Conservation (phyloP, 495 filamentous ascomycete genomes). For the Penicillium pancosmium region DNA sequence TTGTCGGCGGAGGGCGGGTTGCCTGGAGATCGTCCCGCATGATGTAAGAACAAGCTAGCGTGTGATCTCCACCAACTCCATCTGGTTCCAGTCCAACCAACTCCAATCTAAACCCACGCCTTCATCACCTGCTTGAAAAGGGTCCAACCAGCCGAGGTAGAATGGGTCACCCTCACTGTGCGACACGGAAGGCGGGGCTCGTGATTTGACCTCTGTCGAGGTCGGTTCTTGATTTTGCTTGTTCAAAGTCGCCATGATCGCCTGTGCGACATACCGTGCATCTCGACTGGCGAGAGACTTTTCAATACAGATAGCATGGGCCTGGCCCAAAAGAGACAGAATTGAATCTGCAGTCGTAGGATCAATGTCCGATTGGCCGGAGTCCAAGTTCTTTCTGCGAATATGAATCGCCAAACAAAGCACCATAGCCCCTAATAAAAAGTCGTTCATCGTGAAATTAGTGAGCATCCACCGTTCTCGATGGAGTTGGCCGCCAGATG, state of each 20-base stretch:
- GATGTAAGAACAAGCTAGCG: constrained; percentile 5
- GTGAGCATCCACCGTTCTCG: constrained; percentile 26
- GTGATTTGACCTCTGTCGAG: neutral
- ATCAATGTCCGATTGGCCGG: neutral
- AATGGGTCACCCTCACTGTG: neutral
- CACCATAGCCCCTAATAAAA: constrained; percentile 21
- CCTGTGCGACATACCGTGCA: constrained; percentile 13
- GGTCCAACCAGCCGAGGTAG: constrained; percentile 8
- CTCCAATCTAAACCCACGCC: constrained; percentile 6
- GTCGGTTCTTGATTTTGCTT: neutral
- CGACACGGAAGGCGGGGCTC: neutral
- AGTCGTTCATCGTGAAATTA: constrained; percentile 28
- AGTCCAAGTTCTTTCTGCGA: neutral
- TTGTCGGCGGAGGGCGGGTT: neutral
- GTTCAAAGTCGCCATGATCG: constrained; percentile 10
- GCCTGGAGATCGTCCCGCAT: constrained; percentile 2
- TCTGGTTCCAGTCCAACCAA: constrained; percentile 2
- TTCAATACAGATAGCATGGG: constrained; percentile 17
- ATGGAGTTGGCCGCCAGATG: constrained; percentile 21
- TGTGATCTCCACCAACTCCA: constrained; percentile 1
- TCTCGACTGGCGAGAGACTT: constrained; percentile 15
- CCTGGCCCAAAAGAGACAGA: constrained; percentile 9
- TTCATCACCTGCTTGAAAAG: constrained; percentile 4
- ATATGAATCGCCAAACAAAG: constrained; percentile 18
- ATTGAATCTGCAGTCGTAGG: neutral